Evolutionary conservation across 2,329 filamentous ascomycete genomes (phyloP).

Genomic region (Tolypocladium endophyticum): DNA sequence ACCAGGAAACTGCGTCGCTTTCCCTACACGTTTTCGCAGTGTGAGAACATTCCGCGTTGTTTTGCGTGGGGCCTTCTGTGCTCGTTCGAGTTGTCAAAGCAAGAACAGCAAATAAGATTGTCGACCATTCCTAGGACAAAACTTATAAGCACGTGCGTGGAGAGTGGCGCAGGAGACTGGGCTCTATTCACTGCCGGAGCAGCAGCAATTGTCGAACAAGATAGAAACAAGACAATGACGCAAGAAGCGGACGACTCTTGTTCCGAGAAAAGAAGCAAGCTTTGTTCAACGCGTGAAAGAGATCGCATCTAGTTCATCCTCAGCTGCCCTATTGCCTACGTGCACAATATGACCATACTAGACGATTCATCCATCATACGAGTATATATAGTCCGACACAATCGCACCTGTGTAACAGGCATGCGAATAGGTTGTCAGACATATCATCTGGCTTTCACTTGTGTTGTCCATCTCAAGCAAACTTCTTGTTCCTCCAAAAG

Average conservation of each 20-base stretch:
- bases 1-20: too few relatives aligned
- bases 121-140: too few relatives aligned
- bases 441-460: not conserved
- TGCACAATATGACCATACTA: not conserved
- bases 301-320: not conserved
- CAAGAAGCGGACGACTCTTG: not conserved
- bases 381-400: not conserved
- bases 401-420: not conserved
- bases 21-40: too few relatives aligned
- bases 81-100: too few relatives aligned
- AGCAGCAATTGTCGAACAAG: not conserved
- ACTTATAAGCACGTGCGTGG: too few relatives aligned
- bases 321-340: not conserved
- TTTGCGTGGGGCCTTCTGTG: too few relatives aligned
- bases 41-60: too few relatives aligned
- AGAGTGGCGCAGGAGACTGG: too few relatives aligned
- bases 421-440: not conserved
- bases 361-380: not conserved
- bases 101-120: too few relatives aligned
- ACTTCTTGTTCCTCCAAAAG: too few relatives aligned
- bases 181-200: not conserved
- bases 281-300: not conserved
- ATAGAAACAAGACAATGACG: not conserved
- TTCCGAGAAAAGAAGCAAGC: not conserved
- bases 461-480: not conserved